Evolutionary conservation across 257 asterid genomes (phyloP), one percentile per base, ranked within the genome.

Genomic region (Nicotiana noctiflora): DNA sequence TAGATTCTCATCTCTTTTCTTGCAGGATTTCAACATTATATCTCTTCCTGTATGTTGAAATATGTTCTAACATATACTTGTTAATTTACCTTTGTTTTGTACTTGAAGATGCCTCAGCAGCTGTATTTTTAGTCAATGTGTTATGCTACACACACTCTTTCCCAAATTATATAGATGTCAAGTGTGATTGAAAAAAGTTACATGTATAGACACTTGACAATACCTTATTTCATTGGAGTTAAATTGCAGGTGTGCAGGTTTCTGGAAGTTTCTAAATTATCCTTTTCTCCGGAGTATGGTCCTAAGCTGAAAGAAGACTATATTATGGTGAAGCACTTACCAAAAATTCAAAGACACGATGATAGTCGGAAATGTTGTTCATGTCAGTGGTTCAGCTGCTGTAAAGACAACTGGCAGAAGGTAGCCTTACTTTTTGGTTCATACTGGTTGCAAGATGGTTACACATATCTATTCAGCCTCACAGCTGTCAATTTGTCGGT

Each of bases 321-420:
- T 83, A 84, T 94, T 79, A 87, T 94, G 97, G 98, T 92, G 89
- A 92, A 92, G 86, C 98, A 94, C 87, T 89, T 94, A 79, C 94
- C 98, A 29, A 86, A 81, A 76, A 81, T 86, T 70, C 78, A 80
- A 79, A 88, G 82, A 66, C 65, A 68, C 32, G 88, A 76, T 17
- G 88, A 89, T 53, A 90, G 83, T 57, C 78, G 70, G 77, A 87
- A 76, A 81, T 90, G 97, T 55, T 91, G 97, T 84, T 86, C 94
- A 52, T 91, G 97, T 66, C 90, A 85, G 61, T 90, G 93, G 93
- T 84, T 90, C 64, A 83, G 90, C 85, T 94, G 98, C 80, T 94
- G 97, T 88, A 90, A 92, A 88, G 97, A 94, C 87, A 91, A 90
- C 87, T 94, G 98, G 98, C 98, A 94, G 85, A 95, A 93, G 99